Conservation (phyloP, 257 asterid species). For the Apocynum venetum region DNA sequence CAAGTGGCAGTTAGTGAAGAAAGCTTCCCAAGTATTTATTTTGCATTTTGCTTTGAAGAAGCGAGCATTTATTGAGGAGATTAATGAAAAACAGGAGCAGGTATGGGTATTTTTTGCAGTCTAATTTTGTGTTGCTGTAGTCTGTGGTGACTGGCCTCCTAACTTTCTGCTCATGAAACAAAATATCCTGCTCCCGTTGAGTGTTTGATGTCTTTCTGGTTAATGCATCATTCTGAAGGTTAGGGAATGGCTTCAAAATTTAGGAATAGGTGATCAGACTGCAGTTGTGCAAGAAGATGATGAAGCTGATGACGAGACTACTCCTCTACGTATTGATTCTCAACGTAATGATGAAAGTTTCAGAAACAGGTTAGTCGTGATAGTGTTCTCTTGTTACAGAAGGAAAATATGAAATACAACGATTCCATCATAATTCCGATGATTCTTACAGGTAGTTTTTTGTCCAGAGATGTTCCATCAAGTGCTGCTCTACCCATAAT, state of each 20-base stretch:
- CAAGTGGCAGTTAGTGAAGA: constrained; percentile 91
- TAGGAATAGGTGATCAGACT: constrained; percentile 83
- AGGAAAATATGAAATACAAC: constrained; percentile 32
- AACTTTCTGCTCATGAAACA: background rate
- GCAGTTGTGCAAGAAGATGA: constrained; percentile 78
- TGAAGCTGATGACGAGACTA: constrained; percentile 75
- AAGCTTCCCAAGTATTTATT: constrained; percentile 75
- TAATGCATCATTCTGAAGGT: constrained; percentile 49
- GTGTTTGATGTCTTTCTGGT: constrained; percentile 19
- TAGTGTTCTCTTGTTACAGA: constrained; percentile 29
- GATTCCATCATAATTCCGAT: constrained; percentile 65
- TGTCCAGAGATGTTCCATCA: constrained; percentile 99
- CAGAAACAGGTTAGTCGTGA: constrained; percentile 64
- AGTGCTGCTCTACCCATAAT: constrained; percentile 91
- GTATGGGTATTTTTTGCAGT: constrained; percentile 28
- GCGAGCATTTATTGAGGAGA: constrained; percentile 81
- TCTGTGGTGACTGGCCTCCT: background rate
- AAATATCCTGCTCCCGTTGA: background rate
- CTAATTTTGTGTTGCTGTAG: background rate
- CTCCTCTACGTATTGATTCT: constrained; percentile 58
- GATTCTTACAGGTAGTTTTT: constrained; percentile 93
- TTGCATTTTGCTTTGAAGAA: constrained; percentile 82
- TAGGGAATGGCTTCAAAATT: constrained; percentile 92
- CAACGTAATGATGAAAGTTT: constrained; percentile 63
- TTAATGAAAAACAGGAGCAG: constrained; percentile 98